Evolutionary conservation across 2,329 filamentous ascomycete genomes (phyloP).

Genomic region (Arthroderma uncinatum): DNA sequence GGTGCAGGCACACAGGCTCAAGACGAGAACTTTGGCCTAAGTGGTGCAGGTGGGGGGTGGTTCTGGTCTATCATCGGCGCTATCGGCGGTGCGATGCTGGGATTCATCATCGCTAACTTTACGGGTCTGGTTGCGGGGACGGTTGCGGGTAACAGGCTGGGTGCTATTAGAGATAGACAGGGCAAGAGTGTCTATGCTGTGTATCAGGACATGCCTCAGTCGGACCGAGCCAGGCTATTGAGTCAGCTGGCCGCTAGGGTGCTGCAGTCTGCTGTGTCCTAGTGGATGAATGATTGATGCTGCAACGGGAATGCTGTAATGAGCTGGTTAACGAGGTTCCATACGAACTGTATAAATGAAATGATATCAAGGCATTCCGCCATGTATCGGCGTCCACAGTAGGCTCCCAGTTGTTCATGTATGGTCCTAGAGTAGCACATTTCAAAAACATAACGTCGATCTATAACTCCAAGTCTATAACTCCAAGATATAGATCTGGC

Average conservation of each 20-base stretch:
- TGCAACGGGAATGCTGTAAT: no score
- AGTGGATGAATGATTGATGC: background rate
- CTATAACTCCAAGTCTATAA: no score
- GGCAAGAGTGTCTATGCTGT: conserved; percentile 93
- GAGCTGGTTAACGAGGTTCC: no score
- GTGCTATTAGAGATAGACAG: conserved; percentile 75
- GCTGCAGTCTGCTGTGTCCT: conserved; percentile 40
- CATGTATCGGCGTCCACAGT: no score
- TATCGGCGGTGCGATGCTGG: conserved; percentile 75
- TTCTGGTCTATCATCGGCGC: conserved; percentile 86
- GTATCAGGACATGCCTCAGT: conserved; percentile 73
- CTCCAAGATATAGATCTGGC: no score
- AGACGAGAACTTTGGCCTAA: background rate
- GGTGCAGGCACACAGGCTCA: conserved; percentile 46
- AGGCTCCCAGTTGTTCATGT: no score
- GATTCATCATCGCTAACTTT: conserved; percentile 90
- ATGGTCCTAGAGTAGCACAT: no score
- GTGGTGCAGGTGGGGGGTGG: background rate
- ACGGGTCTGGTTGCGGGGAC: conserved; percentile 80
- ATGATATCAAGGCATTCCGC: no score
- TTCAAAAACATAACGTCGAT: no score
- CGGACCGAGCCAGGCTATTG: conserved; percentile 68
- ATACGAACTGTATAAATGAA: no score
- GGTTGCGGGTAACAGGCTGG: conserved; percentile 85
- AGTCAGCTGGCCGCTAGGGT: conserved; percentile 77